Percentiles rank a stretch among this genome's conserved stretches.
phyloP scores from a whole-genome alignment of 2,329 filamentous ascomycete genomes.

The Epichloe gansuensis region DNA sequence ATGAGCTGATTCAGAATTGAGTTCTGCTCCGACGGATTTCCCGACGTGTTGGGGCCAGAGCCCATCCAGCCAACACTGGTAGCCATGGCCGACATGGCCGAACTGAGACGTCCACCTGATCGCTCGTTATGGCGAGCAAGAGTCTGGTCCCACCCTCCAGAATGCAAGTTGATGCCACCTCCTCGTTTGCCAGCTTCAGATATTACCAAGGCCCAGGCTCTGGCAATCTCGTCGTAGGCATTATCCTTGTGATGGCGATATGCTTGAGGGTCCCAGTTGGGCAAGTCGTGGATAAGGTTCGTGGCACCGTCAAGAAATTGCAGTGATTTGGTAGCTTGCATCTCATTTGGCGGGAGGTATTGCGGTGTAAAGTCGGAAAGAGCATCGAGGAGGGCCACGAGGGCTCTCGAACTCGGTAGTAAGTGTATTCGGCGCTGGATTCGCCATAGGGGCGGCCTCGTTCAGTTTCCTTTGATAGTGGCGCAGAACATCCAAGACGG shows the following conservation, averaged over 20 bases:
- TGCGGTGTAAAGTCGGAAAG: constrained; percentile 91
- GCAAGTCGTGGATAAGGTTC: constrained; percentile 76
- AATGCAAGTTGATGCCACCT: constrained; percentile 79
- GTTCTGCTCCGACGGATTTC: constrained; percentile 29
- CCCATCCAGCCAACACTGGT: constrained; percentile 70
- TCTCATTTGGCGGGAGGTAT: constrained; percentile 84
- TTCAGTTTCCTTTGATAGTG: constrained; percentile 73
- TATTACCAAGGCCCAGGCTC: constrained; percentile 85
- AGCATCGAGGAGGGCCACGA: constrained; percentile 74
- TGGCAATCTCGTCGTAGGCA: constrained; percentile 90
- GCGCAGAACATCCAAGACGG: constrained; percentile 66
- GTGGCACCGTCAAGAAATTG: constrained; percentile 85
- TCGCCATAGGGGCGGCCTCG: constrained; percentile 73
- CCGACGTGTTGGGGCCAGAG: constrained; percentile 16
- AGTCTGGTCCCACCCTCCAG: constrained; percentile 85
- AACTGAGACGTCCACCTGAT: constrained; percentile 68
- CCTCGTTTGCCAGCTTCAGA: constrained; percentile 83
- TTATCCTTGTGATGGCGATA: constrained; percentile 90
- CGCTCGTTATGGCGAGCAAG: constrained; percentile 78
- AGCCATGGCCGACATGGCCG: constrained; percentile 67
- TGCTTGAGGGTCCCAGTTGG: constrained; percentile 79
- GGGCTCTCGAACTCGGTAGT: constrained; percentile 80
- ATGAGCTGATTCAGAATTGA: constrained; percentile 53
- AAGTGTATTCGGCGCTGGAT: constrained; percentile 80
- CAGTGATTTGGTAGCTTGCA: constrained; percentile 70